These are phyloP conservation scores for Mucor mucedo DNA, from an alignment of 371 early-diverging fungal species.

Conservation along the genomic window DNA sequence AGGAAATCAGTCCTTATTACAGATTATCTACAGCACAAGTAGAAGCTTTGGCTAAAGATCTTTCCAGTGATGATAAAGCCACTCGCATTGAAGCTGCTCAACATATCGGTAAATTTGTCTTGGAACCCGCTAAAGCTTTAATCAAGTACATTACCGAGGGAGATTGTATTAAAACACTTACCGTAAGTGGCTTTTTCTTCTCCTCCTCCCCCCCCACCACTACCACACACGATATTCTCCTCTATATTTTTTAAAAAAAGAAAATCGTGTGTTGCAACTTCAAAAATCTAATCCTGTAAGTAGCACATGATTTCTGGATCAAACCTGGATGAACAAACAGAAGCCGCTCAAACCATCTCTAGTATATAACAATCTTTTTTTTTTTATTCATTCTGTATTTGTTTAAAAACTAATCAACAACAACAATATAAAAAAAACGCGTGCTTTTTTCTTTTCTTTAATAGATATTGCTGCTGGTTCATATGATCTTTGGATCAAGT, in stretches of 20 bases:
- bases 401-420: too few species aligned
- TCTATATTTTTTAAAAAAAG: neutral
- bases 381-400: neutral
- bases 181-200: slow-evolving; percentile 33
- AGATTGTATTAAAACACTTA: slow-evolving; percentile 50
- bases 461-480: slow-evolving; percentile 72
- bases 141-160: slow-evolving; percentile 52
- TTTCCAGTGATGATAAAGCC: slow-evolving; percentile 35
- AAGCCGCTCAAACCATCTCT: slow-evolving; percentile 71
- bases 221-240: neutral
- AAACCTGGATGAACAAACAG: slow-evolving; percentile 66
- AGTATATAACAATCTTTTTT: slow-evolving; percentile 43
- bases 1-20: slow-evolving; percentile 36
- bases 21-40: slow-evolving; percentile 34
- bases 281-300: neutral
- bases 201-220: too few species aligned
- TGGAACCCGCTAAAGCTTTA: slow-evolving; percentile 56
- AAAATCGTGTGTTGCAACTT: neutral
- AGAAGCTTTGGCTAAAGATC: slow-evolving; percentile 27
- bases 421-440: neutral
- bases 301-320: slow-evolving; percentile 32
- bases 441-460: neutral
- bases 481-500: slow-evolving; percentile 60
- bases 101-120: slow-evolving; percentile 47
- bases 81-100: slow-evolving; percentile 48